Base-by-base conservation (phyloP, 2,329 filamentous ascomycete species). In the Sordariomycetes sp. region DNA sequence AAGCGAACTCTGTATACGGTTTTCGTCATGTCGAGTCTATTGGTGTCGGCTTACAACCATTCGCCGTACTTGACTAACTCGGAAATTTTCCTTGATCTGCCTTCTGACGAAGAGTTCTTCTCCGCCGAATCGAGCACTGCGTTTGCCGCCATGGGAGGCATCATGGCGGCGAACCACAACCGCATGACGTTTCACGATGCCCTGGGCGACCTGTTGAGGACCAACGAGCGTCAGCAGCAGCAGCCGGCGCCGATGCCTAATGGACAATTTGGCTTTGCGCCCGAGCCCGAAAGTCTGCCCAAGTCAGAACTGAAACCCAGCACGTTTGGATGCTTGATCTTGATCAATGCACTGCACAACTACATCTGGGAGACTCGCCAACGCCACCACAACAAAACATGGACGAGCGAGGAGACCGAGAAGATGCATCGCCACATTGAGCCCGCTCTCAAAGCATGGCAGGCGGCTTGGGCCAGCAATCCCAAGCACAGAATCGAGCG, bases 291-390 rank as follows among this genome's bases (percentile, higher is more conserved):
- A 28, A 72, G 79, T 8, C 49, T 70, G 2, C 60, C 71, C 2
- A 65, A 72, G 42, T 77, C 67, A 34, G 78, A 86, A 21, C 66
- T 92, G 31, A 77, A 75, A 44, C 86, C 87, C 1, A 95, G 90
- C 59, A 88, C 87, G 0, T 94, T 94, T 54, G 92, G 90, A 8
- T 94, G 87, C 53, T 68, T 95, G 20, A 73, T 95, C 6, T 63
- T 98, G 42, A 95, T 96, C 53, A 90, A 94, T 51, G 88, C 92
- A 4, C 68, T 96, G 17, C 92, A 96, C 61, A 95, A 95, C 47
- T 95, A 94, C 57, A 95, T 96, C 29, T 96, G 92, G 92, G 90
- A 96, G 59, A 95, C 88, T 0, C 74, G 90, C 17, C 88, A 94
- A 57, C 72, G 87, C 34, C 88, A 95, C 46, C 81, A 88, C 46